Conservation (phyloP, 2,329 filamentous ascomycete genomes). For the Colletotrichum scovillei region DNA sequence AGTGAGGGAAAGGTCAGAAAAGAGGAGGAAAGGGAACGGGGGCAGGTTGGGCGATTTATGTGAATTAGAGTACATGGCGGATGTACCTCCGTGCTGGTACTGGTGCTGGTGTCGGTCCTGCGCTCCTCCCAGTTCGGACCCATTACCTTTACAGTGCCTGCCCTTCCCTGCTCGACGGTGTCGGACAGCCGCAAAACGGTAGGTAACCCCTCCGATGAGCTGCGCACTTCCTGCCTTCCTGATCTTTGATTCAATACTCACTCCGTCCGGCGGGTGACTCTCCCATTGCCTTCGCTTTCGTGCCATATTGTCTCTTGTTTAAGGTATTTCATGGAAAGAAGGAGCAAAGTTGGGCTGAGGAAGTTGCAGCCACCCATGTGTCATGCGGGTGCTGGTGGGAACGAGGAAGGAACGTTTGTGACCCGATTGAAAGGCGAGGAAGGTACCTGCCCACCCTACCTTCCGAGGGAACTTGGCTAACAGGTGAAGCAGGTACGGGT, state of each 20-base stretch:
- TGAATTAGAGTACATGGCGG: conserved; percentile 27
- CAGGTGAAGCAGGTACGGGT: not conserved
- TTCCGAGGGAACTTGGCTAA: not conserved
- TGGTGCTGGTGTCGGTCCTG: not conserved
- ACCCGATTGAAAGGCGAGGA: not conserved
- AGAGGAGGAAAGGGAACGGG: conserved; percentile 27
- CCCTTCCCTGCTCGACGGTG: conserved; percentile 7
- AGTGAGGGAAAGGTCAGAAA: conserved; percentile 21
- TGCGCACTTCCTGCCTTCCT: not conserved
- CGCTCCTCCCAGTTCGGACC: not conserved
- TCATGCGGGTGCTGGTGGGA: not conserved
- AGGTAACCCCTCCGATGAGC: conserved; percentile 1
- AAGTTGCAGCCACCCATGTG: not conserved
- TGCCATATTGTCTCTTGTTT: not conserved
- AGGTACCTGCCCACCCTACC: not conserved
- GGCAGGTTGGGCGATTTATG: conserved; percentile 35
- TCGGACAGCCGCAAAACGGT: not conserved
- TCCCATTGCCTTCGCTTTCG: not conserved
- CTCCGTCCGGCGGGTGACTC: not conserved
- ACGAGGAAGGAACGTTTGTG: not conserved
- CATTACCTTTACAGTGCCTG: conserved; percentile 23
- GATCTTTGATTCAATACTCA: not conserved
- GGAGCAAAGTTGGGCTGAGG: not conserved
- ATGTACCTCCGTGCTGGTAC: not conserved
- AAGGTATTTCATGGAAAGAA: not conserved